These are phyloP conservation scores for Trichoderma asperelloides DNA, from an alignment of 495 filamentous ascomycete genomes.

Conservation along the genomic window DNA sequence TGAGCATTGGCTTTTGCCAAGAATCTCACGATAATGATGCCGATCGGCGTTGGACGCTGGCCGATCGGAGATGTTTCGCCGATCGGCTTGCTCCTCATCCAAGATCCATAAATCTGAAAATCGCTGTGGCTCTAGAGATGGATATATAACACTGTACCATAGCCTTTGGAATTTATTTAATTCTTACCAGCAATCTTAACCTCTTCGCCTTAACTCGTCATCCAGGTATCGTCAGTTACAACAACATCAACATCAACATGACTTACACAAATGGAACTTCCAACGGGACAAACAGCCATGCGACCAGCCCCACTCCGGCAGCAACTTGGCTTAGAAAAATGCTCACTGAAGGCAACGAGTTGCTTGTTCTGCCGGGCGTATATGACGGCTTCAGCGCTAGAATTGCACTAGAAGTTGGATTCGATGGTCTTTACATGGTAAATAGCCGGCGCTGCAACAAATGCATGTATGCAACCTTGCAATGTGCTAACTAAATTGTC, in stretches of 20 bases:
- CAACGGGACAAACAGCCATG: neutral
- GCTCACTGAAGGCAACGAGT: slow-evolving; percentile 23
- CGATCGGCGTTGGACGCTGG: neutral
- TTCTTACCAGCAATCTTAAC: neutral
- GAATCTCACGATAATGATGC: neutral
- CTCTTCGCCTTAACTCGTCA: neutral
- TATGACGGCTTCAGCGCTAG: slow-evolving; percentile 64
- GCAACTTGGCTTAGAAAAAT: slow-evolving; percentile 40
- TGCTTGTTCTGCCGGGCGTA: slow-evolving; percentile 55
- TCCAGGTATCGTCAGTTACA: neutral
- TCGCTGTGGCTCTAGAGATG: neutral
- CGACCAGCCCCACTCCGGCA: slow-evolving; percentile 22
- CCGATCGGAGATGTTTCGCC: neutral
- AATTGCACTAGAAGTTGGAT: slow-evolving; percentile 50
- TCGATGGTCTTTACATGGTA: slow-evolving; percentile 55
- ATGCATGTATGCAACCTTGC: slow-evolving; percentile 15
- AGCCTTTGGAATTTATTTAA: neutral
- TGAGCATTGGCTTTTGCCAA: neutral
- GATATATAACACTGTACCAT: neutral
- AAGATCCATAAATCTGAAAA: too few species aligned
- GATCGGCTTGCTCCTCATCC: neutral
- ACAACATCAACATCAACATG: neutral
- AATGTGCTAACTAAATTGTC: neutral
- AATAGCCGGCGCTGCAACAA: slow-evolving; percentile 13
- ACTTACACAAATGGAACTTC: neutral